phyloP scores from a whole-genome alignment of 345 rosid species.

The Passiflora organensis region DNA sequence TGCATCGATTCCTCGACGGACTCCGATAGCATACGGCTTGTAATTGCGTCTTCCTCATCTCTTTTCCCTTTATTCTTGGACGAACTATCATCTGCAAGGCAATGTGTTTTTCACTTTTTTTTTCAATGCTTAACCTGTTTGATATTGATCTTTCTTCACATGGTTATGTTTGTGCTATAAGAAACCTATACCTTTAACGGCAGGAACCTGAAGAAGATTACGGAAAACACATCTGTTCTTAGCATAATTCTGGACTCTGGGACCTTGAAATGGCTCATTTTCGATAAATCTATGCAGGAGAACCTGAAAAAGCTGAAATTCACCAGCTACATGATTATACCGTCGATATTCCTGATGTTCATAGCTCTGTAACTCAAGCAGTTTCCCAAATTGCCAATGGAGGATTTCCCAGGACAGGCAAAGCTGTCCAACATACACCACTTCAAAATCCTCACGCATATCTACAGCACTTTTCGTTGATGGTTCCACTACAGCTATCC shows the following conservation, averaged over 20 bases:
- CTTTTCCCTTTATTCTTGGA: constrained; percentile 6
- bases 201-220: constrained; percentile 22
- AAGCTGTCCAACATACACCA: constrained; percentile 15
- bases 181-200: constrained; percentile 7
- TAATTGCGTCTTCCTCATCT: constrained; percentile 11
- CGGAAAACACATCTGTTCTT: constrained; percentile 20
- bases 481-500: constrained; percentile 30
- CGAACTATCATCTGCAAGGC: constrained; percentile 19
- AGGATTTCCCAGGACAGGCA: constrained; percentile 28
- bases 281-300: constrained; percentile 17
- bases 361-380: constrained; percentile 7
- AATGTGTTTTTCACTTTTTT: no score
- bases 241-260: constrained; percentile 19
- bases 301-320: constrained; percentile 22
- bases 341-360: constrained; percentile 5
- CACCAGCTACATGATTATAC: constrained; percentile 19
- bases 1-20: constrained; percentile 45
- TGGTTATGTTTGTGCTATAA: background rate
- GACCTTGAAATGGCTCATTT: constrained; percentile 26
- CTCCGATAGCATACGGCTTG: constrained; percentile 22
- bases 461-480: constrained; percentile 37
- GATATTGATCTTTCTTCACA: background rate
- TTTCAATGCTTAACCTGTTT: background rate
- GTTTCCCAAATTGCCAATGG: constrained; percentile 23
- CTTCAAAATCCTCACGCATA: constrained; percentile 23